Evolutionary conservation across 768 basidiomycete species (phyloP).

Genomic region (Leccinum subgranulosum): DNA sequence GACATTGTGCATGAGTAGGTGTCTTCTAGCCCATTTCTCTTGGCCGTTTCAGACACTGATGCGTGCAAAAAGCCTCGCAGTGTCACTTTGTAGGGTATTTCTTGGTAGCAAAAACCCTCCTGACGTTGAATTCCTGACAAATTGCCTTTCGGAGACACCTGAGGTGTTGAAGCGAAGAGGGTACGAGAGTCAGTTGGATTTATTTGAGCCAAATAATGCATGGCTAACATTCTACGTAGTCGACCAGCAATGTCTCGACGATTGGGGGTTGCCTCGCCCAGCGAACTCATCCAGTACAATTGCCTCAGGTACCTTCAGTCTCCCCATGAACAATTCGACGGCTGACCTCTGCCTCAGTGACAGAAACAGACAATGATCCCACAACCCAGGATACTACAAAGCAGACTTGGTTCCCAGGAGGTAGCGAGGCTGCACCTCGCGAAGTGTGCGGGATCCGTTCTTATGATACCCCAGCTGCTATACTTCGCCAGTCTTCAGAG

Average conservation of each 20-base stretch:
- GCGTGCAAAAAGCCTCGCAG: slow-evolving; percentile 58
- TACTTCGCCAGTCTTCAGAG: background rate
- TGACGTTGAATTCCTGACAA: slow-evolving; percentile 85
- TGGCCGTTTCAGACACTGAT: background rate
- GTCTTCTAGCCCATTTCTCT: background rate
- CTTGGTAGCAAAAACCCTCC: slow-evolving; percentile 74
- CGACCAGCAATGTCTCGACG: slow-evolving; percentile 40
- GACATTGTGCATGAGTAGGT: slow-evolving; percentile 80
- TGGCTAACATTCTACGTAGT: slow-evolving; percentile 41
- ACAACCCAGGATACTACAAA: background rate
- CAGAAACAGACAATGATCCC: background rate
- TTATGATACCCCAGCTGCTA: too few species aligned
- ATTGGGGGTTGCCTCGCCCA: slow-evolving; percentile 50
- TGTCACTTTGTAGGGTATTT: slow-evolving; percentile 70
- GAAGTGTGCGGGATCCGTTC: background rate
- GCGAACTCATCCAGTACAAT: slow-evolving; percentile 11
- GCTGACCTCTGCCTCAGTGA: background rate
- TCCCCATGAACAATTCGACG: background rate
- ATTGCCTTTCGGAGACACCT: slow-evolving; percentile 84
- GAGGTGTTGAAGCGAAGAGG: slow-evolving; percentile 74
- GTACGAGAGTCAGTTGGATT: slow-evolving; percentile 58
- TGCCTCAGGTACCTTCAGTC: background rate
- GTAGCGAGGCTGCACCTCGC: background rate
- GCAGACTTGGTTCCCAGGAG: background rate
- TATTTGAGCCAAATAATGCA: background rate